Percentiles rank a stretch among this genome's conserved stretches.
Conservation (phyloP, 2,329 filamentous ascomycete genomes). For the Hymenoscyphus linearis region DNA sequence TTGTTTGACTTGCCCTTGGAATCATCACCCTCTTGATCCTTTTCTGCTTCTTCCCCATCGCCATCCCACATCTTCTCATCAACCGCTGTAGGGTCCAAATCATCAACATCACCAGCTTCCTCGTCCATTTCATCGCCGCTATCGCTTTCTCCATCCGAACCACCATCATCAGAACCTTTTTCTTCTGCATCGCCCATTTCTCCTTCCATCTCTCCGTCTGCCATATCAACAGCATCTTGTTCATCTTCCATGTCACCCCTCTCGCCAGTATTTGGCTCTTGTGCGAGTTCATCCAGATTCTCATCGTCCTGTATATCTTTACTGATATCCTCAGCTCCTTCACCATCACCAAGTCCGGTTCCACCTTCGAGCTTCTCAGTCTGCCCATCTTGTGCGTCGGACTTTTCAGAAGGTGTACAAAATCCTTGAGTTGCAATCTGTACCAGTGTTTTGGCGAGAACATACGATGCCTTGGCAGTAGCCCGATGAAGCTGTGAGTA, state of each 20-base stretch:
- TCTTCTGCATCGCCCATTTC: slow-evolving; percentile 66
- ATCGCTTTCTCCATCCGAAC: slow-evolving; percentile 55
- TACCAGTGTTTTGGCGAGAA: slow-evolving; percentile 70
- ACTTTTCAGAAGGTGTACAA: slow-evolving; percentile 81
- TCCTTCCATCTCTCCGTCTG: slow-evolving; percentile 85
- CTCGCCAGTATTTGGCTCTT: slow-evolving; percentile 62
- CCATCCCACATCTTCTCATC: slow-evolving; percentile 99
- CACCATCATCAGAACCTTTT: slow-evolving; percentile 57
- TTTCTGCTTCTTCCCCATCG: slow-evolving; percentile 70
- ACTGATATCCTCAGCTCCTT: slow-evolving; percentile 95
- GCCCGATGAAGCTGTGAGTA: slow-evolving; percentile 63
- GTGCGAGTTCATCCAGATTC: slow-evolving; percentile 83
- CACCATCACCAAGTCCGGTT: slow-evolving; percentile 89
- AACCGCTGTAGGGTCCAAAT: slow-evolving; percentile 80
- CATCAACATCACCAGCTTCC: slow-evolving; percentile 85
- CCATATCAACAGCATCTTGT: slow-evolving; percentile 86
- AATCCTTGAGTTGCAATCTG: slow-evolving; percentile 82
- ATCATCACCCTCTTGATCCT: slow-evolving; percentile 72
- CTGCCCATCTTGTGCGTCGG: slow-evolving; percentile 62
- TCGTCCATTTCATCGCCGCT: slow-evolving; percentile 78
- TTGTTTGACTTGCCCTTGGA: slow-evolving; percentile 64
- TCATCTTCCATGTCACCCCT: slow-evolving; percentile 68
- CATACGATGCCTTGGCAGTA: slow-evolving; percentile 68
- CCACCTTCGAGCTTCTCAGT: slow-evolving; percentile 81
- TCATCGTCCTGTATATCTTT: slow-evolving; percentile 95